Conservation (phyloP, 805 yeast species). For the Komagataella populi region DNA sequence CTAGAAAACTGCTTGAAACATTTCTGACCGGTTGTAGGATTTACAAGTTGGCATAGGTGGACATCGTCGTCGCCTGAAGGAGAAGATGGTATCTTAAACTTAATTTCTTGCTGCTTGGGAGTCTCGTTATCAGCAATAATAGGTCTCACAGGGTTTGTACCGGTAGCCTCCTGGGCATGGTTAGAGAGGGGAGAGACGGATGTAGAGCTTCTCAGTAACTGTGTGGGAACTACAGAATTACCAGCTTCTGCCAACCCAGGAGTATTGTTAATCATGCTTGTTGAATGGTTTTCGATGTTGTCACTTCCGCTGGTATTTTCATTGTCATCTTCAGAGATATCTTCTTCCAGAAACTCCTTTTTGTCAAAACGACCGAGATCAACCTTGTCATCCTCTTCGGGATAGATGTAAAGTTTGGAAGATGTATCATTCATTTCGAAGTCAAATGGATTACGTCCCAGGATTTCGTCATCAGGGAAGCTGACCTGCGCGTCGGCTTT, state of each 20-base stretch:
- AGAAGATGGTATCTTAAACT: neutral
- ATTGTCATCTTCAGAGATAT: constrained; percentile 9
- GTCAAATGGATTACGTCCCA: neutral
- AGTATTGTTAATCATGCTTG: neutral
- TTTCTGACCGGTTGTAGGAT: constrained; percentile 46
- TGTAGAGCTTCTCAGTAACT: neutral
- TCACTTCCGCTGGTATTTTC: constrained; percentile 1
- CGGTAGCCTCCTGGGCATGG: neutral
- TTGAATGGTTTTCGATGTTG: neutral
- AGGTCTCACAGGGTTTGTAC: neutral
- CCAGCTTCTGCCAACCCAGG: neutral
- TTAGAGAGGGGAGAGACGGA: neutral
- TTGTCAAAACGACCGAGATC: neutral
- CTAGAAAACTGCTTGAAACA: constrained; percentile 80
- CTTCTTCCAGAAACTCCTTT: constrained; percentile 6
- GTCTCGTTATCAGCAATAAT: neutral
- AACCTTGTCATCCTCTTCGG: neutral
- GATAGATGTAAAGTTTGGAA: neutral
- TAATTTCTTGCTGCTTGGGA: neutral
- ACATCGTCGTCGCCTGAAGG: constrained; percentile 11
- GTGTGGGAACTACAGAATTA: neutral
- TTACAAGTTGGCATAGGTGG: constrained; percentile 46
- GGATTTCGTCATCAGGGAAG: neutral
- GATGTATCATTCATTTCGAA: neutral
- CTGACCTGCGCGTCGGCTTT: neutral